These are phyloP conservation scores for Fragaria ananassa DNA, from an alignment of 306 rosid genomes.

Conservation along the genomic window DNA sequence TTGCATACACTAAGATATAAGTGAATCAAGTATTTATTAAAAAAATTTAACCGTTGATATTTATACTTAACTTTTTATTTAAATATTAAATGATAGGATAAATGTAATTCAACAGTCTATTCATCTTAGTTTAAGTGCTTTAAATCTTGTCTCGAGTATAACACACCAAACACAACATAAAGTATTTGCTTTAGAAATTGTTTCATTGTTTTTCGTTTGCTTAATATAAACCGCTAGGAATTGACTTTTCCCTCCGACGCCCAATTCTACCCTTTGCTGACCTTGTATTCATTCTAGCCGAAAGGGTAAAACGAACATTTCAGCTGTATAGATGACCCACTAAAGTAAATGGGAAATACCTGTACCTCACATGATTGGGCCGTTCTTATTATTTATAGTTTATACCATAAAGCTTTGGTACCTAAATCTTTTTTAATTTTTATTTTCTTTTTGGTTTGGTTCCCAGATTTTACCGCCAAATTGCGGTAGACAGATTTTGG, in stretches of 20 bases:
- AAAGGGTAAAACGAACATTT: constrained; percentile 20
- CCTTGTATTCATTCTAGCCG: not conserved
- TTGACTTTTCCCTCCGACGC: constrained; percentile 55
- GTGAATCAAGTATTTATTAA: no score
- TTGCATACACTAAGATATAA: no score
- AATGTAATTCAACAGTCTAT: no score
- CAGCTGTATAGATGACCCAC: constrained; percentile 20
- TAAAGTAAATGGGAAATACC: constrained; percentile 1
- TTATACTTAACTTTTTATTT: no score
- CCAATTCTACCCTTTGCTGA: constrained; percentile 34
- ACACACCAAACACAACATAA: not conserved
- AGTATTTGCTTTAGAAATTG: not conserved
- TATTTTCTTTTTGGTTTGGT: not conserved
- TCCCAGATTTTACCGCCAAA: constrained; percentile 10
- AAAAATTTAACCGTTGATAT: no score
- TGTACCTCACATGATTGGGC: constrained; percentile 25
- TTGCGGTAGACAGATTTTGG: not conserved
- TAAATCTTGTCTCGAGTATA: no score
- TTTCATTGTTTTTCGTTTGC: not conserved
- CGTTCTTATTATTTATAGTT: constrained; percentile 12
- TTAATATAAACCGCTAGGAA: constrained; percentile 52
- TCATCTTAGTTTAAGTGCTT: no score
- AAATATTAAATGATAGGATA: no score
- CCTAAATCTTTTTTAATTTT: not conserved
- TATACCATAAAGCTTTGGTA: not conserved